A percentile compares a stretch with the other conserved stretches of the same genome.
These are phyloP conservation scores for Debaryomycetaceae sp. DNA, from an alignment of 1,139 yeast genomes.

Conservation along the genomic window DNA sequence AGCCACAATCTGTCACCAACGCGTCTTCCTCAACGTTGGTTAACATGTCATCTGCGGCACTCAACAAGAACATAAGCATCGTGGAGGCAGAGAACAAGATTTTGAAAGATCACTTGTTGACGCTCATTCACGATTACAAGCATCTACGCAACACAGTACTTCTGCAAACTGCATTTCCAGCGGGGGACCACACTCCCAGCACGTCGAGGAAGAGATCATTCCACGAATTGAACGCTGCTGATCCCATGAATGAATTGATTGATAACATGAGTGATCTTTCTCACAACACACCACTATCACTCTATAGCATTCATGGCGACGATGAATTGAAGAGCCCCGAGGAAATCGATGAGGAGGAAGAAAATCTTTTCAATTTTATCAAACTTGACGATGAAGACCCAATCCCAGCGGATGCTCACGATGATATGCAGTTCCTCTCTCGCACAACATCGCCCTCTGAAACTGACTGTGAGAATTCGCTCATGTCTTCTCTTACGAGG, in stretches of 20 bases:
- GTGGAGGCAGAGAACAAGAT: slow-evolving; percentile 34
- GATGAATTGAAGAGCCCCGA: slow-evolving; percentile 5
- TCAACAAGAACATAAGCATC: slow-evolving; percentile 20
- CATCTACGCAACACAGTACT: slow-evolving; percentile 30
- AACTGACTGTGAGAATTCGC: slow-evolving; percentile 30
- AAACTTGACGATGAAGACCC: slow-evolving; percentile 13
- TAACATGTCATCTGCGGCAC: slow-evolving; percentile 7
- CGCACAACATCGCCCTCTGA: slow-evolving; percentile 40
- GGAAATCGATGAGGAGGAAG: slow-evolving; percentile 4
- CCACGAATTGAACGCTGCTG: slow-evolving; percentile 19
- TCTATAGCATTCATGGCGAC: neutral
- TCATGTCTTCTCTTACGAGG: slow-evolving; percentile 40
- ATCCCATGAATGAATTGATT: slow-evolving; percentile 23
- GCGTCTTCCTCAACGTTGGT: slow-evolving; percentile 1
- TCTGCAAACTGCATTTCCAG: slow-evolving; percentile 9
- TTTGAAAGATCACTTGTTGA: slow-evolving; percentile 33
- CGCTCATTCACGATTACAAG: slow-evolving; percentile 41
- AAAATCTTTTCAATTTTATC: slow-evolving; percentile 4
- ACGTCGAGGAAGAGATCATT: slow-evolving; percentile 24
- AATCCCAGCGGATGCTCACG: slow-evolving; percentile 24
- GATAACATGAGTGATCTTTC: slow-evolving; percentile 25
- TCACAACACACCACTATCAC: slow-evolving; percentile 13
- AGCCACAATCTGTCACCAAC: slow-evolving; percentile 1
- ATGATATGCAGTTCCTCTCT: slow-evolving; percentile 30
- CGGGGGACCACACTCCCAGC: slow-evolving; percentile 1